phyloP scores from a whole-genome alignment of 2,329 filamentous ascomycete species.

The Huntiella savannae region DNA sequence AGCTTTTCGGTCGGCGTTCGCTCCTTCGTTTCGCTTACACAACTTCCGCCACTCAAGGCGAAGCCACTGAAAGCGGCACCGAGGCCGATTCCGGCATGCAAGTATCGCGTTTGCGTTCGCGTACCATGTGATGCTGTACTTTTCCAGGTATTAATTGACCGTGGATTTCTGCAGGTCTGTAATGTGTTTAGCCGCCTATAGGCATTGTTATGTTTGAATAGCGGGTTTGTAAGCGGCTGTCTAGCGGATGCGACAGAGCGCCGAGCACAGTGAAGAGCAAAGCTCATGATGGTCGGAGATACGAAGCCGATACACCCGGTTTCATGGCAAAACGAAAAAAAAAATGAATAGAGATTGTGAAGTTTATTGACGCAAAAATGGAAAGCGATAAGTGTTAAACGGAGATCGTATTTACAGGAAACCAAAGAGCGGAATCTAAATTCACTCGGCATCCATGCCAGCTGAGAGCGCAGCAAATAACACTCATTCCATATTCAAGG shows the following conservation, averaged over 20 bases:
- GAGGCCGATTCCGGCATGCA: constrained; percentile 5
- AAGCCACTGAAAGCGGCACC: constrained; percentile 1
- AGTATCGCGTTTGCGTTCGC: not conserved
- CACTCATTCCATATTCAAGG: no score
- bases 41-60: not conserved
- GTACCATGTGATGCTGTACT: not conserved
- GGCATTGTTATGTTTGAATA: no score
- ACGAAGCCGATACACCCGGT: not conserved
- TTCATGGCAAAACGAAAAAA: not conserved
- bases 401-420: no score
- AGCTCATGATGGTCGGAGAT: constrained; percentile 6
- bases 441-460: no score
- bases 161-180: no score
- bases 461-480: no score
- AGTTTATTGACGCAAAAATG: no score
- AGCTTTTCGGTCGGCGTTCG: constrained; percentile 38
- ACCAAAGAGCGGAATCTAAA: no score
- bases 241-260: not conserved
- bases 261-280: constrained; percentile 6
- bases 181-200: no score
- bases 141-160: no score
- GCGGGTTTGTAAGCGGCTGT: not conserved
- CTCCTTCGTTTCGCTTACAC: not conserved
- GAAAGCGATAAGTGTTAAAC: no score
- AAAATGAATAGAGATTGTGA: no score